Conservation (phyloP, 2,329 filamentous ascomycete species). For the Trichoderma sp. region DNA sequence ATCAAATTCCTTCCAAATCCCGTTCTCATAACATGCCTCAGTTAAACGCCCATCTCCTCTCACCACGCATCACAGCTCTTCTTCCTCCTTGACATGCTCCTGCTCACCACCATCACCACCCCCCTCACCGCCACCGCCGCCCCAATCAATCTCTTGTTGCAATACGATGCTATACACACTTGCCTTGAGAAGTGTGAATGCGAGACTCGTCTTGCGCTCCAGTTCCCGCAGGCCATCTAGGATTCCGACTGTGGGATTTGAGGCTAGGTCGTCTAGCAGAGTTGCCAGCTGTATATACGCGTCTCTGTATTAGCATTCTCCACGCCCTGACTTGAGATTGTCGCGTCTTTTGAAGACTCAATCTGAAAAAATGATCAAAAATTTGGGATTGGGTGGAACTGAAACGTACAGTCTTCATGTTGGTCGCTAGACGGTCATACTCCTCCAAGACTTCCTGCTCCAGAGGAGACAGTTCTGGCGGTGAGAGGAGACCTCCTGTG, state of each 20-base stretch:
- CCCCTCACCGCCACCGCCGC: conserved; percentile 38
- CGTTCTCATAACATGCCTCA: not conserved
- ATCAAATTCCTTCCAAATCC: not conserved
- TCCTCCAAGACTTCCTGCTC: conserved; percentile 96
- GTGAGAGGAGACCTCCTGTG: conserved; percentile 40
- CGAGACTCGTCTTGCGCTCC: conserved; percentile 90
- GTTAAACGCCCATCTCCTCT: not conserved
- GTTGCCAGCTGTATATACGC: conserved; percentile 51
- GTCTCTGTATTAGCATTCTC: not conserved
- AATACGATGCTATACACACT: conserved; percentile 98
- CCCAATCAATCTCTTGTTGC: conserved; percentile 91
- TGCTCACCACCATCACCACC: not conserved
- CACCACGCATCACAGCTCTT: not conserved
- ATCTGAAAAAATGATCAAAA: not conserved
- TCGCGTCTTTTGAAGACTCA: not conserved
- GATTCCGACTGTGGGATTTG: conserved; percentile 76
- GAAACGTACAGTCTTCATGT: conserved; percentile 77
- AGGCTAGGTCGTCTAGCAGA: conserved; percentile 64
- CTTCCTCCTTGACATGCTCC: not conserved
- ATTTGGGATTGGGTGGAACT: not conserved
- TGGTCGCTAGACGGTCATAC: conserved; percentile 82
- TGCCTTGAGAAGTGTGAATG: conserved; percentile 94
- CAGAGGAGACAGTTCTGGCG: conserved; percentile 69
- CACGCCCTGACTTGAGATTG: not conserved
- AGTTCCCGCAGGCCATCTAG: conserved; percentile 83